Base-by-base conservation (phyloP, 225 moss, liverwort and hornwort species). In the Ulota crispa region DNA sequence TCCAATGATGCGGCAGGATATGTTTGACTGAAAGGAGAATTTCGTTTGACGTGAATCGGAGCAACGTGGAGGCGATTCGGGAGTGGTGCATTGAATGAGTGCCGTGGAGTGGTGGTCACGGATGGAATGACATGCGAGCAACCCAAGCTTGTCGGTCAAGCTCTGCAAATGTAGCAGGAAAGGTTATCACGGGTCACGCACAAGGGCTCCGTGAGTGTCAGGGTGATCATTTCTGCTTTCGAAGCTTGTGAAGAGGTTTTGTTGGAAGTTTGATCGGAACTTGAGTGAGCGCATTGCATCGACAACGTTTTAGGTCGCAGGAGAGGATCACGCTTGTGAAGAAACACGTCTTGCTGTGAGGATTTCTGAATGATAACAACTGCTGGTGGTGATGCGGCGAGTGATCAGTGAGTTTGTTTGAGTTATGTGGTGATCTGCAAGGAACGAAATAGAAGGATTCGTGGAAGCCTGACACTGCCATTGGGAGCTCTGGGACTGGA, bases 111-210 rank as follows among this genome's bases (percentile, higher is more conserved):
- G 80, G 80, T 63, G 68, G 68, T 69, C 83, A 88, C 85, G 85
- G 85, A 82, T 75, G 84, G 79, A 72, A 84, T 69, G 87, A 76
- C 85, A 80, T 77, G 80, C 39, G 56, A 36, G 63, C 32, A 7
- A 5, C 63, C 63, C 47, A 64, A 31, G 55, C 83, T 82, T 88
- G 82, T 67, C 45, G 77, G 36, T 11, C 85, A 88, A 82, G 85
- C 77, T 83, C 85, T 85, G 88, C 88, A 80, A 88, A 88, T 88
- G 88, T 83, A 85, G 85, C 73, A 63, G 62, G 47, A 39, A 76
- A 70, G 61, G 45, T 16, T 39, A 21, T 76, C 76, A 77, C 78
- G 87, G 84, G 82, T 88, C 82, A 67, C 82, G 71, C 79, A 77
- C 79, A 78, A 82, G 79, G 85, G 62, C 84, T 71, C 85, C 85